Evolutionary conservation across 2,329 filamentous ascomycete genomes (phyloP).

Genomic region (Cryphonectria japonica): DNA sequence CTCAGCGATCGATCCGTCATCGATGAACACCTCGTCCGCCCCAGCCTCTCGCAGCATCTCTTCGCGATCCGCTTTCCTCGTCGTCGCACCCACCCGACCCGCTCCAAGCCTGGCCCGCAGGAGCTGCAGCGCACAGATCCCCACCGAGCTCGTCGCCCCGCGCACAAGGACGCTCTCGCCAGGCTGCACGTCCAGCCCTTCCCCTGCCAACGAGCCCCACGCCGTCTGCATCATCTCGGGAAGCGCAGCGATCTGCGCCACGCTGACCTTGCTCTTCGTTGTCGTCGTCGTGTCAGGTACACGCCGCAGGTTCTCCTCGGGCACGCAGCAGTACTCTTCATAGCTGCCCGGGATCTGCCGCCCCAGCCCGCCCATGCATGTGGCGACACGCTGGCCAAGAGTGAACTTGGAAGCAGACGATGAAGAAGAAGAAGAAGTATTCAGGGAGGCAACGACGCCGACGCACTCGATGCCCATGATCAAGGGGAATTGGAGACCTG

Average conservation of each 20-base stretch:
- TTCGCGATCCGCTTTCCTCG: slow-evolving; percentile 41
- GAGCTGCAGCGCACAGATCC: slow-evolving; percentile 50
- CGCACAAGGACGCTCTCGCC: slow-evolving; percentile 51
- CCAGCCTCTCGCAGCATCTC: slow-evolving; percentile 44
- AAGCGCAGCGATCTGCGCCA: slow-evolving; percentile 44
- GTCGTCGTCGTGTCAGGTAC: slow-evolving; percentile 32
- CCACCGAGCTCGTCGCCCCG: slow-evolving; percentile 52
- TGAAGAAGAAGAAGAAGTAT: slow-evolving; percentile 34
- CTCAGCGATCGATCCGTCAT: slow-evolving; percentile 44
- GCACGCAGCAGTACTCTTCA: slow-evolving; percentile 52
- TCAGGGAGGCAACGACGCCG: slow-evolving; percentile 42
- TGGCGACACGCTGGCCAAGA: slow-evolving; percentile 47
- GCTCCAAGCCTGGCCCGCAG: slow-evolving; percentile 45
- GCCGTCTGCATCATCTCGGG: slow-evolving; percentile 57
- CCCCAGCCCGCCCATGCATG: slow-evolving; percentile 54
- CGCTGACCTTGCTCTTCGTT: slow-evolving; percentile 39
- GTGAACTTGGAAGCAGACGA: slow-evolving; percentile 38
- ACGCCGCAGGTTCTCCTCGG: slow-evolving; percentile 43
- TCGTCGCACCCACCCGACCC: slow-evolving; percentile 44
- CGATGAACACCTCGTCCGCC: slow-evolving; percentile 48
- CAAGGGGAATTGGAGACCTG: slow-evolving; percentile 45
- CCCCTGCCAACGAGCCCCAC: slow-evolving; percentile 46
- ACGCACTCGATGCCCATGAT: slow-evolving; percentile 52
- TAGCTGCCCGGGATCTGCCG: slow-evolving; percentile 52
- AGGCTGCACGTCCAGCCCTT: slow-evolving; percentile 41